Percentiles rank a stretch among this genome's conserved stretches.
Evolutionary conservation across 2,329 filamentous ascomycete genomes (phyloP).

Genomic region (Pseudonectria foliicola): DNA sequence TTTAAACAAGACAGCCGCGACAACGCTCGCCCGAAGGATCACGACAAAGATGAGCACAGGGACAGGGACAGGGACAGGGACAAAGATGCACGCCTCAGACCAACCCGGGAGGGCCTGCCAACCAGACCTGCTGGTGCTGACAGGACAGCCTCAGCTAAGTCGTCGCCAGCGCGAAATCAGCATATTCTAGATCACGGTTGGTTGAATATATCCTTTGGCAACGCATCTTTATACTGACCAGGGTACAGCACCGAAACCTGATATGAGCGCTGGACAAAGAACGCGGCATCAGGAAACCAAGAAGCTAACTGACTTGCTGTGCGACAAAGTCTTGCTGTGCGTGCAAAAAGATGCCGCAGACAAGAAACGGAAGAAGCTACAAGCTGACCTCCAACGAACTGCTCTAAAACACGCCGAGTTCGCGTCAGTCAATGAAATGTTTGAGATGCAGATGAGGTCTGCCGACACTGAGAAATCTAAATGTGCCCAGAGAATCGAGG

Average conservation of each 20-base stretch:
- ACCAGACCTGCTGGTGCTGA: not conserved
- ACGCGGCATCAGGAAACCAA: constrained; percentile 3
- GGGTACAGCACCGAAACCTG: constrained; percentile 2
- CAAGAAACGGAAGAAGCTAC: constrained; percentile 10
- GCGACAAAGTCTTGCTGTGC: constrained; percentile 15
- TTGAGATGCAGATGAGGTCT: constrained; percentile 10
- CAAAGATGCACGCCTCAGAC: not conserved
- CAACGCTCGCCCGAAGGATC: constrained; percentile 5
- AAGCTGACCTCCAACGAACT: constrained; percentile 10
- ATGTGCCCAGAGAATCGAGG: constrained; percentile 4
- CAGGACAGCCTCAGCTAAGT: constrained; percentile 2
- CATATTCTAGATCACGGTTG: constrained; percentile 12
- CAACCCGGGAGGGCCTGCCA: not conserved
- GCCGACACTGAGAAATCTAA: constrained; percentile 5
- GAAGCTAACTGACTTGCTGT: constrained; percentile 13
- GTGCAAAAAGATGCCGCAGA: constrained; percentile 11
- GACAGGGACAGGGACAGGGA: not conserved
- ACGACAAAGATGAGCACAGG: constrained; percentile 3
- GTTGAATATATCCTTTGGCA: not conserved
- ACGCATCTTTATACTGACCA: not conserved
- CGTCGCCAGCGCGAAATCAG: constrained; percentile 2
- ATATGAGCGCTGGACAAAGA: not conserved
- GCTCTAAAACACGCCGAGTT: constrained; percentile 15
- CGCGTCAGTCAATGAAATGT: constrained; percentile 11
- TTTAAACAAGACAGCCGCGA: constrained; percentile 4